Percentiles rank a stretch among this genome's conserved stretches.
Conservation (phyloP, 805 yeast genomes). For the Kregervanrija pseudodelftensis region DNA sequence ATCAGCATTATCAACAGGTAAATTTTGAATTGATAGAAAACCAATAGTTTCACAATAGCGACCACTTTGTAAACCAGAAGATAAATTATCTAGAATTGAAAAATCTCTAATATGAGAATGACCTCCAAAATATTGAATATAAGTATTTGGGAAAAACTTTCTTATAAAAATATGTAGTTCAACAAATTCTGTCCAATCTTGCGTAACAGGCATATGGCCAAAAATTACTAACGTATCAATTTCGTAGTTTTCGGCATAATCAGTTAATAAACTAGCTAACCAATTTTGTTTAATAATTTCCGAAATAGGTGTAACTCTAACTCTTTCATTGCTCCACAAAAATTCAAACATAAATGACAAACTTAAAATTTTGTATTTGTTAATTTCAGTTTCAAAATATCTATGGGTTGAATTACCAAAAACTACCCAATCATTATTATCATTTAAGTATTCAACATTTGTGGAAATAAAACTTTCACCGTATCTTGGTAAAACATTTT, state of each 20-base stretch:
- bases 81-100: constrained; percentile 51
- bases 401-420: constrained; percentile 62
- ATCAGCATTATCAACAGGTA: constrained; percentile 1
- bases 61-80: constrained; percentile 87
- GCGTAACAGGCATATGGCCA: constrained; percentile 73
- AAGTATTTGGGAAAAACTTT: constrained; percentile 45
- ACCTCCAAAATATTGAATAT: constrained; percentile 88
- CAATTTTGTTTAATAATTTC: constrained; percentile 52
- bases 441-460: constrained; percentile 54
- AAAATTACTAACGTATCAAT: constrained; percentile 64
- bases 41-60: constrained; percentile 93
- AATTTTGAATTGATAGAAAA: constrained; percentile 49
- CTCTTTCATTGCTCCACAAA: constrained; percentile 45
- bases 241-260: constrained; percentile 26
- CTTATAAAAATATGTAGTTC: constrained; percentile 46
- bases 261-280: constrained; percentile 45
- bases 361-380: constrained; percentile 47
- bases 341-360: constrained; percentile 81
- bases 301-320: constrained; percentile 56
- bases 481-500: constrained; percentile 48
- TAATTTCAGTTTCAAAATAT: constrained; percentile 56
- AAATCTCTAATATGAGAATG: constrained; percentile 91
- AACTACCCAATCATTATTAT: constrained; percentile 41
- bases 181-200: constrained; percentile 47
- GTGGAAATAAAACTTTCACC: constrained; percentile 63